Evolutionary conservation across 202 grass and related monocot genomes (phyloP).

Genomic region (Panicum hallii): DNA sequence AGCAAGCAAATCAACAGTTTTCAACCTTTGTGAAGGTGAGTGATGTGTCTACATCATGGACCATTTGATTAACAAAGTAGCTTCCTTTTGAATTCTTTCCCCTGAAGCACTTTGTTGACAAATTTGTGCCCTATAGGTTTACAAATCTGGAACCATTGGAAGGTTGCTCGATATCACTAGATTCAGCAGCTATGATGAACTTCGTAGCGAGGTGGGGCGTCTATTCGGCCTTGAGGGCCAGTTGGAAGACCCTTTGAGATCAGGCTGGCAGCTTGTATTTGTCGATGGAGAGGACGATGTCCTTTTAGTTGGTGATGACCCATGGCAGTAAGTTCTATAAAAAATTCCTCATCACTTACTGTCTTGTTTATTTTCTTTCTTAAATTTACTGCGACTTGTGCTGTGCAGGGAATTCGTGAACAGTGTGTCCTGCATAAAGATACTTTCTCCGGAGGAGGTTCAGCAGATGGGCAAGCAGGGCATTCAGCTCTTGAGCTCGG

Average conservation of each 20-base stretch:
- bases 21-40: slow-evolving; percentile 88
- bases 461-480: slow-evolving; percentile 87
- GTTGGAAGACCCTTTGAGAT: slow-evolving; percentile 96
- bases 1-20: slow-evolving; percentile 59
- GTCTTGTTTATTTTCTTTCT: neutral
- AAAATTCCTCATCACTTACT: slow-evolving; percentile 1
- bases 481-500: slow-evolving; percentile 62
- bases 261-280: slow-evolving; percentile 99
- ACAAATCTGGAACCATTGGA: slow-evolving; percentile 72
- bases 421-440: slow-evolving; percentile 93
- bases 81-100: slow-evolving; percentile 8
- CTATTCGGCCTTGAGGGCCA: slow-evolving; percentile 89
- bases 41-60: slow-evolving; percentile 20
- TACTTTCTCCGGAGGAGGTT: slow-evolving; percentile 86
- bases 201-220: slow-evolving; percentile 78
- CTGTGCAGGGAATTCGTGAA: slow-evolving; percentile 90
- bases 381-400: neutral
- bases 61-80: slow-evolving; percentile 15
- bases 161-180: slow-evolving; percentile 85
- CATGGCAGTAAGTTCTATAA: slow-evolving; percentile 83
- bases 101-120: slow-evolving; percentile 20
- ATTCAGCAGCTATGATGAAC: slow-evolving; percentile 86
- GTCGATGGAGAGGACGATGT: slow-evolving; percentile 86
- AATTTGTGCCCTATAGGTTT: slow-evolving; percentile 59
- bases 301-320: slow-evolving; percentile 96